Evolutionary conservation across 176 grass and related monocot species (phyloP), one percentile per base, ranked within the genome.

Genomic region (Panicum miliaceum): DNA sequence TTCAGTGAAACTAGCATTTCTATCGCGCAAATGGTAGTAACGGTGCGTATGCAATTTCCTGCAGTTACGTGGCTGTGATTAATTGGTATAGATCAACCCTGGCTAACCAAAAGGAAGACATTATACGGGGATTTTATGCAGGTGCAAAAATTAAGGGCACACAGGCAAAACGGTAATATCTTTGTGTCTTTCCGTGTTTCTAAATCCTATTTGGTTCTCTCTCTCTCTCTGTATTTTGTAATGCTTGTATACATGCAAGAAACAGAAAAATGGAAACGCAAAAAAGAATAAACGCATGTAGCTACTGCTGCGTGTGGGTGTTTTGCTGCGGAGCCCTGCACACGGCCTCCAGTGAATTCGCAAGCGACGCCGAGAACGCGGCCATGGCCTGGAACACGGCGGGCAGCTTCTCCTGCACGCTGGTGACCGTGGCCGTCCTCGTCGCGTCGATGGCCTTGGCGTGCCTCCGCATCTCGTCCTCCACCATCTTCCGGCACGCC

Each of bases 371-470:
- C 34, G 90, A 90, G 76, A 92, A 95, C 7, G 45, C 66, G 34
- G 85, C 86, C 93, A 95, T 88, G 0, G 90, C 77, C 76, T 92
- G 93, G 85, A 95, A 95, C 43, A 95, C 88, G 47, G 85, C 93
- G 0, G 93, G 93, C 32, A 95, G 75, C 69, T 68, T 91, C 69
- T 85, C 84, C 85, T 92, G 93, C 46, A 92, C 88, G 71, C 81
- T 65, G 83, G 68, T 88, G 37, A 92, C 85, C n/a, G 88, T 85
- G 35, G 89, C 73, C 3, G 83, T 57, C 52, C 90, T 88, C 0
- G 90, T 95, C 2, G 86, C 85, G 68, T 92, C 93, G 48, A 95
- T 89, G 60, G 93, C 88, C 88, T 90, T 86, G 29, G 85, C 88
- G 43, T 95, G 90, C 75, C 88, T 92, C 27, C 77, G 64, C 88